phyloP scores from a whole-genome alignment of 177 flowering plant genomes.

The Vitis hybrid region DNA sequence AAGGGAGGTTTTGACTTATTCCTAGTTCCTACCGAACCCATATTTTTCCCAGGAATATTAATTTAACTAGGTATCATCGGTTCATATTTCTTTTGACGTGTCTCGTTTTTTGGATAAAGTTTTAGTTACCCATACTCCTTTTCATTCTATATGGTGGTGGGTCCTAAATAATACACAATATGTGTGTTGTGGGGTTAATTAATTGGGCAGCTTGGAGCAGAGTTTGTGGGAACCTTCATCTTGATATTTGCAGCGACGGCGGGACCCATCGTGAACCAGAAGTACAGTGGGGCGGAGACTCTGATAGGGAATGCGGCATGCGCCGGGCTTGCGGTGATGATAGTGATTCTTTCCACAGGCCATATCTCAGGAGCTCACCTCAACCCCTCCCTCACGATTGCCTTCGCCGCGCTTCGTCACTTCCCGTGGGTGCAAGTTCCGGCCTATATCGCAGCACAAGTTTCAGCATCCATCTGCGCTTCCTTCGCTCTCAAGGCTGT shows the following conservation, averaged over 20 bases:
- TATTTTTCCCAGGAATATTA: no score
- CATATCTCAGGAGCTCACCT: conserved; percentile 94
- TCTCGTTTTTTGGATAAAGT: background rate
- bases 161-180: no score
- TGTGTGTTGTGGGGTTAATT: no score
- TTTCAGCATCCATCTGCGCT: conserved; percentile 78
- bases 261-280: conserved; percentile 86
- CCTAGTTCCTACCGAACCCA: no score
- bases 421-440: conserved; percentile 94
- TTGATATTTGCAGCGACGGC: conserved; percentile 81
- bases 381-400: conserved; percentile 83
- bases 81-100: no score
- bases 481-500: conserved; percentile 79
- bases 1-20: no score
- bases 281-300: conserved; percentile 61
- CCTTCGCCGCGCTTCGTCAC: conserved; percentile 77
- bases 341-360: conserved; percentile 76
- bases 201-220: conserved; percentile 67
- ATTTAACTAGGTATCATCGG: no score
- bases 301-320: conserved; percentile 81
- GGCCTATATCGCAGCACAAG: conserved; percentile 77
- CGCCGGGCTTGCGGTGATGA: conserved; percentile 86
- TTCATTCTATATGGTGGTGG: no score
- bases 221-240: conserved; percentile 90
- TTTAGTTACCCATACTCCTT: background rate